A percentile compares a stretch with the other conserved stretches of the same genome.
phyloP scores from a whole-genome alignment of 345 rosid genomes.

The Lumnitzera littorea region DNA sequence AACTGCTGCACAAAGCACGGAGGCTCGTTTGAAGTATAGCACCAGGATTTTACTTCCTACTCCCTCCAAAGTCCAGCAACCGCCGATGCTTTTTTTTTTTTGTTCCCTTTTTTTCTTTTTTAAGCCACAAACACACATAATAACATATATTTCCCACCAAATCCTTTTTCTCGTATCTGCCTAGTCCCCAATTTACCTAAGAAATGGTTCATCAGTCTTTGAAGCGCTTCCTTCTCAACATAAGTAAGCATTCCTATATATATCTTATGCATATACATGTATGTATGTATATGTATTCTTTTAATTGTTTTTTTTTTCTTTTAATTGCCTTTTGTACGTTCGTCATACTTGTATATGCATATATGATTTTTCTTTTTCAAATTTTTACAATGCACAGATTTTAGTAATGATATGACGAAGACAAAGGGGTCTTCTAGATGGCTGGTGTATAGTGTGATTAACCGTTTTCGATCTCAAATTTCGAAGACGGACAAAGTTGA shows the following conservation, averaged over 20 bases:
- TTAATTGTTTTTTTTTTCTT: neutral
- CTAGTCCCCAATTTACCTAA: too few relatives aligned
- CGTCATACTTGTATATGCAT: neutral
- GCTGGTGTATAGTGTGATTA: conserved; percentile 30
- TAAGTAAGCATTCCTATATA: conserved; percentile 2
- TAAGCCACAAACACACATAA: too few relatives aligned
- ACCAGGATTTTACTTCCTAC: too few relatives aligned
- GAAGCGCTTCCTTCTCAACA: conserved; percentile 13
- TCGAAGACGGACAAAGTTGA: conserved; percentile 29
- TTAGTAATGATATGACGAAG: conserved; percentile 20
- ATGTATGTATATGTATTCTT: too few relatives aligned
- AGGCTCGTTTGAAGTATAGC: too few relatives aligned
- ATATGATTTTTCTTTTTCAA: neutral
- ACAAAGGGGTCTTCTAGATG: conserved; percentile 28
- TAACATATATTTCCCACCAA: too few relatives aligned
- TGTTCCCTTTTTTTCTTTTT: too few relatives aligned
- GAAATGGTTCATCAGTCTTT: conserved; percentile 13
- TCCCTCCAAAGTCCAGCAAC: too few relatives aligned
- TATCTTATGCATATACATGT: too few relatives aligned
- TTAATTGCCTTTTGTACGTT: neutral
- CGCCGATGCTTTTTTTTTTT: too few relatives aligned
- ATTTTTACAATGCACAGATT: conserved; percentile 13
- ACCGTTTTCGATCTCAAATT: conserved; percentile 36
- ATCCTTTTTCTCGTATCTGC: too few relatives aligned
- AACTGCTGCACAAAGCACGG: too few relatives aligned